phyloP scores from a whole-genome alignment of 768 basidiomycete species.

The Agaricus blazei region DNA sequence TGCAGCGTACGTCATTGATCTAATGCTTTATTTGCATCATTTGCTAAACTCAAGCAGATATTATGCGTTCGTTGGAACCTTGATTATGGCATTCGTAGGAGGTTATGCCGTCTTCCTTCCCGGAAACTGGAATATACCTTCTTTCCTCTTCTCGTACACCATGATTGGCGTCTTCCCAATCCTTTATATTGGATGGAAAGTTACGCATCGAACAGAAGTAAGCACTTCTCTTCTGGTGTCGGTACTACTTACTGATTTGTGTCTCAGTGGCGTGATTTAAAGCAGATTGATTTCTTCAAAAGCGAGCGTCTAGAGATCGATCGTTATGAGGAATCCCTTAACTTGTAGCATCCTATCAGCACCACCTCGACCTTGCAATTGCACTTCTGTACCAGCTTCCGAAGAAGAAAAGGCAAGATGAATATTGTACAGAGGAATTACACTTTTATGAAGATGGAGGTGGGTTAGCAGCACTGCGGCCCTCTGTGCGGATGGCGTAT shows the following conservation, averaged over 20 bases:
- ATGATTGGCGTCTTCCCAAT: slow-evolving; percentile 39
- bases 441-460: slow-evolving; percentile 26
- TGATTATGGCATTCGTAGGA: slow-evolving; percentile 42
- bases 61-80: slow-evolving; percentile 38
- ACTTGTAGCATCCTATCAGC: not conserved
- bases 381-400: not conserved
- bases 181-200: slow-evolving; percentile 42
- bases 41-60: slow-evolving; percentile 25
- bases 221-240: slow-evolving; percentile 3
- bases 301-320: slow-evolving; percentile 38
- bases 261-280: slow-evolving; percentile 33
- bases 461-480: slow-evolving; percentile 48
- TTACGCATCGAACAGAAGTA: slow-evolving; percentile 36
- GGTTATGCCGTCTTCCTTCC: slow-evolving; percentile 50
- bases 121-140: slow-evolving; percentile 41
- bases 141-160: slow-evolving; percentile 45
- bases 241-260: not conserved
- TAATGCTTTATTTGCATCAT: not conserved
- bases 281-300: slow-evolving; percentile 40
- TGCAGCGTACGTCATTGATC: slow-evolving; percentile 30
- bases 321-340: slow-evolving; percentile 31
- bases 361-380: not conserved
- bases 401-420: not conserved
- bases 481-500: slow-evolving; percentile 66
- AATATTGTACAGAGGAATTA: slow-evolving; percentile 16